Conservation (phyloP, 768 basidiomycete species). For the Paxillus involutus region DNA sequence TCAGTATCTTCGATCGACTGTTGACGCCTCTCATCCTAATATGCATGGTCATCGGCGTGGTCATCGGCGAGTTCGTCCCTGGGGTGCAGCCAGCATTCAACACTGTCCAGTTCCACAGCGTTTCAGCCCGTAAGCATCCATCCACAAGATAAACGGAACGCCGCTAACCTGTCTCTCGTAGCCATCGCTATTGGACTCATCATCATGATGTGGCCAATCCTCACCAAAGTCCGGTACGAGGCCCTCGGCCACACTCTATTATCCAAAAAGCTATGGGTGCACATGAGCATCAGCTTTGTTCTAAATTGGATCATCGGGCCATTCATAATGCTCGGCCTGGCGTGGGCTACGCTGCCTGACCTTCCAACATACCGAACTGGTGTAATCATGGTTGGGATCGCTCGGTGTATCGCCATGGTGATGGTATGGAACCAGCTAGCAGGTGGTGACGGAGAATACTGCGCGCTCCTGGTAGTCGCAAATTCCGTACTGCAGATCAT, state of each 20-base stretch:
- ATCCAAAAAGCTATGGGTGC: conserved; percentile 57
- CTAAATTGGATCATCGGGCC: conserved; percentile 85
- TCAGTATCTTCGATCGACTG: conserved; percentile 56
- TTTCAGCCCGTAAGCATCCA: conserved; percentile 69
- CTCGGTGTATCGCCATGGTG: conserved; percentile 55
- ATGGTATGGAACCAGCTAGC: conserved; percentile 83
- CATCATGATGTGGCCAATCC: conserved; percentile 87
- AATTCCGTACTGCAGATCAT: conserved; percentile 80
- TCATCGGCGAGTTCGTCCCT: conserved; percentile 69
- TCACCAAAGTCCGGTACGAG: conserved; percentile 79
- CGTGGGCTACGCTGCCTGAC: conserved; percentile 86
- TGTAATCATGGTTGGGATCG: conserved; percentile 74
- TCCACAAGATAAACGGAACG: background rate
- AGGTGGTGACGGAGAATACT: conserved; percentile 65
- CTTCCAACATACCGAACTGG: conserved; percentile 72
- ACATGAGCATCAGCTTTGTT: conserved; percentile 63
- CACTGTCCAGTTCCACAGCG: conserved; percentile 60
- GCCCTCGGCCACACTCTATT: conserved; percentile 55
- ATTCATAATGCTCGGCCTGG: conserved; percentile 79
- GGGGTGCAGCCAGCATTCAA: conserved; percentile 62
- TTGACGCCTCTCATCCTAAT: conserved; percentile 67
- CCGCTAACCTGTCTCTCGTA: conserved; percentile 24
- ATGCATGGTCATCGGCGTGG: conserved; percentile 72
- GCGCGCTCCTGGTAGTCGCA: conserved; percentile 77
- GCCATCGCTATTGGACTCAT: conserved; percentile 82